These are phyloP conservation scores for Musa balbisiana DNA, from an alignment of 202 grass and related monocot genomes.

Conservation along the genomic window DNA sequence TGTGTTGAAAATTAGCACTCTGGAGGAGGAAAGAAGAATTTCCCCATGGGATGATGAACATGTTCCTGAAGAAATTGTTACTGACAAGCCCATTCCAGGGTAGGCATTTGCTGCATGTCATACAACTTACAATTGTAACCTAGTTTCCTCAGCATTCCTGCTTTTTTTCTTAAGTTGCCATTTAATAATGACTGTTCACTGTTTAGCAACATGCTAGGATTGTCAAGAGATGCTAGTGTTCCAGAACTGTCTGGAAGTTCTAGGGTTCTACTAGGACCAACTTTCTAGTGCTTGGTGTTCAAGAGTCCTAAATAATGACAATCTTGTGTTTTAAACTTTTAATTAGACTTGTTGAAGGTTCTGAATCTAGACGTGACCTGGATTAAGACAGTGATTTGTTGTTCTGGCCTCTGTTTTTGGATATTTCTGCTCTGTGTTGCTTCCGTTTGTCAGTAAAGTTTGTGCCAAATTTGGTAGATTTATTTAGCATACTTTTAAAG, in stretches of 20 bases:
- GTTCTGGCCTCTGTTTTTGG: not conserved
- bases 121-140: not conserved
- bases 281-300: not conserved
- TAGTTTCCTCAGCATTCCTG: not conserved
- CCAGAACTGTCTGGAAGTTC: not conserved
- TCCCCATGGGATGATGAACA: slow-evolving; percentile 87
- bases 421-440: not conserved
- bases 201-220: too few relatives aligned
- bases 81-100: slow-evolving; percentile 70
- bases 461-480: too few relatives aligned
- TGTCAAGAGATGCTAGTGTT: too few relatives aligned
- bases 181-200: not conserved
- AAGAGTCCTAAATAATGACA: too few relatives aligned
- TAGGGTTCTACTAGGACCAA: not conserved
- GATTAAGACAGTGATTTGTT: not conserved
- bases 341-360: not conserved
- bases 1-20: slow-evolving; percentile 63
- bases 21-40: slow-evolving; percentile 65
- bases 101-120: slow-evolving; percentile 10
- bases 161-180: not conserved
- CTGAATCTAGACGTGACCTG: not conserved
- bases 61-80: slow-evolving; percentile 97
- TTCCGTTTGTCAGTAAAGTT: not conserved
- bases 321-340: too few relatives aligned
- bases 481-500: too few relatives aligned